A percentile compares a stretch with the other conserved stretches of the same genome.
Conservation (phyloP, 306 rosid species). For the Cicer arietinum region DNA sequence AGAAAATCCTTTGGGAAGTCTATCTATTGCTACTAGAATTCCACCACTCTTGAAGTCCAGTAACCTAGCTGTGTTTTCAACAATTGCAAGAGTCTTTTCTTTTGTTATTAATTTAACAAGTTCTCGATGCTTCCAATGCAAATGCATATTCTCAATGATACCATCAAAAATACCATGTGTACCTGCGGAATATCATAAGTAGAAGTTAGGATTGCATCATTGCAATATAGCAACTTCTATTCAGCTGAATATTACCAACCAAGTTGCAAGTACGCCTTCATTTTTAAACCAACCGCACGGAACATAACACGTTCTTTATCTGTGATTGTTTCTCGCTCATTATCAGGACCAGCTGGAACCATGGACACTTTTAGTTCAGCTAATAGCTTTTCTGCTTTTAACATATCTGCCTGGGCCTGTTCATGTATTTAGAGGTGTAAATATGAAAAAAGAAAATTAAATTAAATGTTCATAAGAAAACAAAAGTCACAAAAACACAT, state of each 20-base stretch:
- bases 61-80: constrained; percentile 89
- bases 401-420: constrained; percentile 83
- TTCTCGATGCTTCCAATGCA: constrained; percentile 96
- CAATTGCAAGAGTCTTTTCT: constrained; percentile 81
- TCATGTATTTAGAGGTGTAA: constrained; percentile 45
- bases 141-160: constrained; percentile 93
- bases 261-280: constrained; percentile 89
- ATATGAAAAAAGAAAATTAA: constrained; percentile 29
- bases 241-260: constrained; percentile 62
- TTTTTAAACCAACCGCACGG: constrained; percentile 81
- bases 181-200: constrained; percentile 59
- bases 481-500: constrained; percentile 14
- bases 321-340: constrained; percentile 87
- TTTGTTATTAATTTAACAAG: constrained; percentile 89
- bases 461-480: constrained; percentile 19
- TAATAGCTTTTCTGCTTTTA: constrained; percentile 75
- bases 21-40: constrained; percentile 84
- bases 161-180: constrained; percentile 90
- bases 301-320: constrained; percentile 96
- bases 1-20: constrained; percentile 87
- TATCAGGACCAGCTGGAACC: constrained; percentile 83
- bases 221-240: constrained; percentile 35
- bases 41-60: constrained; percentile 93
- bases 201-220: constrained; percentile 40
- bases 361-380: constrained; percentile 75